phyloP scores from a whole-genome alignment of 257 asterid genomes.

The Plantago major region DNA sequence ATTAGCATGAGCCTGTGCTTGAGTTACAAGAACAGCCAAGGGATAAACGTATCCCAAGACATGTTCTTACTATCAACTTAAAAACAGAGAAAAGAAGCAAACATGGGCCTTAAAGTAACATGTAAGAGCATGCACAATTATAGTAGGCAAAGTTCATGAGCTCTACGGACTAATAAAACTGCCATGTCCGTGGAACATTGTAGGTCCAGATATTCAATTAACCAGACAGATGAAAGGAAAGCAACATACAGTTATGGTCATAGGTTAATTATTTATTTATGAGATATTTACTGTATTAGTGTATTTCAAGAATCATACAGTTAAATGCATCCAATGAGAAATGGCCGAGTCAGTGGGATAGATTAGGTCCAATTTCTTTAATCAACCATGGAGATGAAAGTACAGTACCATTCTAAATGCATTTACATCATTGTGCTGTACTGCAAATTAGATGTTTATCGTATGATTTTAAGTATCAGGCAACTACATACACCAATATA shows the following conservation, averaged over 20 bases:
- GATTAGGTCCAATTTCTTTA: no score
- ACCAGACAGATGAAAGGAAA: no score
- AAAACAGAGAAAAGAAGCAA: neutral
- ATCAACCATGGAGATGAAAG: neutral
- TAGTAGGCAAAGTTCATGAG: neutral
- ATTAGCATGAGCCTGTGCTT: neutral
- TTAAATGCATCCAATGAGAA: no score
- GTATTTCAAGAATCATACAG: no score
- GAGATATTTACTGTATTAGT: no score
- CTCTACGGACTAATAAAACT: neutral
- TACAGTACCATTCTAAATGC: neutral
- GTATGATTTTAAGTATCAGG: neutral
- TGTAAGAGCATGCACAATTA: neutral
- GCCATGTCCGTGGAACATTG: no score
- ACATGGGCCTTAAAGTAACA: neutral
- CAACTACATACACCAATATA: neutral
- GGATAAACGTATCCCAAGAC: neutral
- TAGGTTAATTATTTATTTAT: no score
- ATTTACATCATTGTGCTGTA: neutral
- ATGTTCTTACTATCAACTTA: neutral
- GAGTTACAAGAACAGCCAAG: neutral
- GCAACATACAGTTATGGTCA: no score
- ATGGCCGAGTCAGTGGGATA: no score
- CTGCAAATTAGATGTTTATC: neutral
- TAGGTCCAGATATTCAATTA: no score